Conservation (phyloP, 2,329 filamentous ascomycete species). For the Penicillium sp. region DNA sequence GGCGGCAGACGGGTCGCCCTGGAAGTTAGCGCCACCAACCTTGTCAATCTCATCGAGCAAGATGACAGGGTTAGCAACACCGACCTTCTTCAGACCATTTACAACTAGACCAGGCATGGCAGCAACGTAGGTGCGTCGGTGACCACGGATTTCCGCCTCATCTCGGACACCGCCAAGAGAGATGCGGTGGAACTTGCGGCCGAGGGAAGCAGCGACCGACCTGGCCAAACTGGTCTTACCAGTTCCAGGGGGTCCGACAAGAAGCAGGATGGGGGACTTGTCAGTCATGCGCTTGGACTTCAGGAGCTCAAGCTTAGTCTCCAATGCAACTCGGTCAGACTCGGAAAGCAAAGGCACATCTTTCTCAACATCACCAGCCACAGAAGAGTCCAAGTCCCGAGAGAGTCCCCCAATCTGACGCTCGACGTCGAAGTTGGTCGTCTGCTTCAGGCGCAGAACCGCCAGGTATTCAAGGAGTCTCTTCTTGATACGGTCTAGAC, state of each 20-base stretch:
- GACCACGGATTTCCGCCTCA: constrained; percentile 94
- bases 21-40: constrained; percentile 84
- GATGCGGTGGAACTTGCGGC: constrained; percentile 94
- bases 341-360: constrained; percentile 55
- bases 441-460: constrained; percentile 92
- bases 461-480: constrained; percentile 91
- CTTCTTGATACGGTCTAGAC: constrained; percentile 96
- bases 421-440: constrained; percentile 80
- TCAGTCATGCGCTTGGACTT: constrained; percentile 84
- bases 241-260: constrained; percentile 90
- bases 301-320: constrained; percentile 71
- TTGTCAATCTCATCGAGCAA: constrained; percentile 98
- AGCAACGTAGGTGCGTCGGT: constrained; percentile 92
- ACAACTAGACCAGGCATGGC: constrained; percentile 98
- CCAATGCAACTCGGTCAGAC: constrained; percentile 46
- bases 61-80: constrained; percentile 92
- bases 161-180: constrained; percentile 94
- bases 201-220: constrained; percentile 87
- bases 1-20: constrained; percentile 92
- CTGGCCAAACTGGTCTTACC: constrained; percentile 95
- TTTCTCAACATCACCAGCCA: constrained; percentile 54
- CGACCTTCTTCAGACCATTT: constrained; percentile 90
- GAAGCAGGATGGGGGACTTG: constrained; percentile 91
- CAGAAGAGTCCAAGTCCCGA: constrained; percentile 44
- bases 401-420: constrained; percentile 66